Percentiles rank a stretch among this genome's conserved stretches.
Evolutionary conservation across 73 alveolate genomes (phyloP).

Genomic region (Uronychia setigera): DNA sequence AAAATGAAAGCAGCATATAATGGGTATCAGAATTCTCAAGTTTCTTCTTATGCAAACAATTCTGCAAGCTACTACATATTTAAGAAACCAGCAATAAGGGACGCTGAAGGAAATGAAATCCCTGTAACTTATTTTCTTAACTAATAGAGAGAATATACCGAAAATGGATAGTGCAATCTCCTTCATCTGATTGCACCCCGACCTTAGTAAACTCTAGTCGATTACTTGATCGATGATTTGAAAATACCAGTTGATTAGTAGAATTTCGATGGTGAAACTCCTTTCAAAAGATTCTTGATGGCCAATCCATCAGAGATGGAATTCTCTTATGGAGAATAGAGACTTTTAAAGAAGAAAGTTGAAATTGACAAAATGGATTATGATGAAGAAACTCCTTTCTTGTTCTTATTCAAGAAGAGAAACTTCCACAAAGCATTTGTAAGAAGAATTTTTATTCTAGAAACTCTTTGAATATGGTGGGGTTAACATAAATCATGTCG

Average conservation of each 20-base stretch:
- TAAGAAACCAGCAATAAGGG: slow-evolving; percentile 8
- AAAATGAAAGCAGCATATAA: not conserved
- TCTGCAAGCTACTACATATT: not conserved
- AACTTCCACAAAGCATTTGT: not conserved
- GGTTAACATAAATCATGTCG: slow-evolving; percentile 60
- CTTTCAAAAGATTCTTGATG: not conserved
- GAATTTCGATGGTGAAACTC: not conserved
- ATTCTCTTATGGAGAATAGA: not conserved
- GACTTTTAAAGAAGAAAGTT: not conserved
- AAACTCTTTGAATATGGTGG: slow-evolving; percentile 41
- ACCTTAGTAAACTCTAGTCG: not conserved
- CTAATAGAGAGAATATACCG: not conserved
- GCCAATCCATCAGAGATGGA: not conserved
- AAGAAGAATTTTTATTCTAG: not conserved
- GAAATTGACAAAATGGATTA: not conserved
- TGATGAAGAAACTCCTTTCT: not conserved
- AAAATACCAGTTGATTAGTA: not conserved
- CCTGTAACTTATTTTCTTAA: not conserved
- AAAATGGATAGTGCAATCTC: slow-evolving; percentile 47
- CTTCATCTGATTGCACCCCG: slow-evolving; percentile 19
- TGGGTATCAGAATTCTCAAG: not conserved
- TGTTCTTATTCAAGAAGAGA: not conserved
- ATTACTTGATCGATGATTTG: not conserved
- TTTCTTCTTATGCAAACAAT: not conserved
- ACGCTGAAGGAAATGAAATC: not conserved